Evolutionary conservation across 495 filamentous ascomycete species (phyloP).

Genomic region (Penicillium cinerascens): DNA sequence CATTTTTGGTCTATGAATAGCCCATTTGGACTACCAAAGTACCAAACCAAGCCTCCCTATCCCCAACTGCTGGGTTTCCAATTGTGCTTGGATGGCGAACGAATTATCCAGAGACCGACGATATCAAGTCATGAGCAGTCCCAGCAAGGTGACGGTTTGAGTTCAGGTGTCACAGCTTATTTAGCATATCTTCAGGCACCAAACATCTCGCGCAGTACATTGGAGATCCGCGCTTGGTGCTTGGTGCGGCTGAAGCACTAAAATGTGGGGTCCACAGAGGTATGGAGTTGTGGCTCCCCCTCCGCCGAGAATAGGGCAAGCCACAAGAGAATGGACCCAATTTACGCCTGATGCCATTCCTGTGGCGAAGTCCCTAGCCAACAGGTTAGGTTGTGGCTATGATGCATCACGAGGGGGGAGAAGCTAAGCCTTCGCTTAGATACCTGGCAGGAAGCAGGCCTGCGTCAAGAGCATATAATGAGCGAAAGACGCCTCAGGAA

Average conservation of each 20-base stretch:
- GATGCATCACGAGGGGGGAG: not conserved
- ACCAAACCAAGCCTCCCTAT: not conserved
- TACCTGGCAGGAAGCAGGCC: no score
- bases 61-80: not conserved
- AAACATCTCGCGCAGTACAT: not conserved
- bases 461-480: not conserved
- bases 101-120: not conserved
- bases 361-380: not conserved
- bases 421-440: no score
- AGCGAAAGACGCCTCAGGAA: not conserved
- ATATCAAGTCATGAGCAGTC: not conserved
- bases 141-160: not conserved
- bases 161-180: not conserved
- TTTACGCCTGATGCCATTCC: not conserved
- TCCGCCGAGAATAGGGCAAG: not conserved
- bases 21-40: not conserved
- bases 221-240: not conserved
- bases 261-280: not conserved
- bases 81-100: not conserved
- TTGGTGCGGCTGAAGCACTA: not conserved
- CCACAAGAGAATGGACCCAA: not conserved
- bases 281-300: not conserved
- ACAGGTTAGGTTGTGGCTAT: not conserved
- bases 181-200: not conserved
- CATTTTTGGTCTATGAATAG: not conserved